These are phyloP conservation scores for Boletus patriciae DNA, from an alignment of 768 basidiomycete species.

Conservation along the genomic window DNA sequence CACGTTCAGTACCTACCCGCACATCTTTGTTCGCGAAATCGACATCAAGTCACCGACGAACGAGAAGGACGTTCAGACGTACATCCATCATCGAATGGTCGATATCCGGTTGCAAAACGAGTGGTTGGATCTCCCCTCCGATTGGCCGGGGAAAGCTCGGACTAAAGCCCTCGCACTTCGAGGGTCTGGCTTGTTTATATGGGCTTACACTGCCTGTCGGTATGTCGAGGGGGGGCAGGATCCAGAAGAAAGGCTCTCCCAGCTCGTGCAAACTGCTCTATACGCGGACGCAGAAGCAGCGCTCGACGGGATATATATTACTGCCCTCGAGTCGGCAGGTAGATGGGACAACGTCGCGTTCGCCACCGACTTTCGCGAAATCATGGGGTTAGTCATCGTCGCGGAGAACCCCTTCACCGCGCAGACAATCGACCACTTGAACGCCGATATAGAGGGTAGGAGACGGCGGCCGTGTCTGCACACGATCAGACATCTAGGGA, in stretches of 20 bases:
- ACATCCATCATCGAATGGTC: constrained; percentile 27
- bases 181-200: constrained; percentile 35
- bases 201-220: constrained; percentile 35
- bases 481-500: constrained; percentile 28
- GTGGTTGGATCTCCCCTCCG: constrained; percentile 24
- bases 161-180: constrained; percentile 23
- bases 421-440: constrained; percentile 28
- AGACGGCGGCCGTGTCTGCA: constrained; percentile 30
- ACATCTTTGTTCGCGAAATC: constrained; percentile 23
- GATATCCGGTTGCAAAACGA: constrained; percentile 29
- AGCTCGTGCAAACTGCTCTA: constrained; percentile 21
- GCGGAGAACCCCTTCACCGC: constrained; percentile 30
- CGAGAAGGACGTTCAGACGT: constrained; percentile 26
- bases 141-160: constrained; percentile 31
- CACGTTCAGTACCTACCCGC: constrained; percentile 7
- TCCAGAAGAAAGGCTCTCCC: constrained; percentile 30
- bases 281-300: constrained; percentile 29
- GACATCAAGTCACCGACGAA: constrained; percentile 30
- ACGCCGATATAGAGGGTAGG: constrained; percentile 10
- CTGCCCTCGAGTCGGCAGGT: constrained; percentile 32
- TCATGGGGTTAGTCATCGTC: constrained; percentile 33
- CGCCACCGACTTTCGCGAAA: constrained; percentile 32
- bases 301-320: constrained; percentile 31
- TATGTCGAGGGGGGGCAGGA: constrained; percentile 34
- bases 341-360: constrained; percentile 33